Evolutionary conservation across 139 green algal genomes (phyloP).

Genomic region (Klebsormidium nitens): DNA sequence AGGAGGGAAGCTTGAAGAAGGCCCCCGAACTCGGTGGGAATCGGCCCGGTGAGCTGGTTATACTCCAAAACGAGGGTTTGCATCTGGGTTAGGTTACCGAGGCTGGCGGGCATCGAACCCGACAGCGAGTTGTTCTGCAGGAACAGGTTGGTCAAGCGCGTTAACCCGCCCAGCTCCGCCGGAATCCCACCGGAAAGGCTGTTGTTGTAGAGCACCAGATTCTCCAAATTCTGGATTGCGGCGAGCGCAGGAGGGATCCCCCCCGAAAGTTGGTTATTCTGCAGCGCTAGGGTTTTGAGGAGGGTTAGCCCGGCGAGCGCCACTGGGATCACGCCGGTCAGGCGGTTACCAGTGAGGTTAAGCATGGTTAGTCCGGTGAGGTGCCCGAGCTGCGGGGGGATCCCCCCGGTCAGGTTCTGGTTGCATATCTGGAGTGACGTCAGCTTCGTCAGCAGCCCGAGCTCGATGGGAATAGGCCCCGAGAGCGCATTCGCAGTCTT

Average conservation of each 20-base stretch:
- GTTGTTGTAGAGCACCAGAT: neutral
- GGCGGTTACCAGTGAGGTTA: too few relatives aligned
- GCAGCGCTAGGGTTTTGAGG: too few relatives aligned
- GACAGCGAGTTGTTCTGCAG: slow-evolving; percentile 6
- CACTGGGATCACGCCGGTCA: too few relatives aligned
- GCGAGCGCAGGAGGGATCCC: too few relatives aligned
- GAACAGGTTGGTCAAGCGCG: neutral
- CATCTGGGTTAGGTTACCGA: neutral
- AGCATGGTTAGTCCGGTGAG: neutral
- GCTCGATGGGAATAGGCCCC: slow-evolving; percentile 6
- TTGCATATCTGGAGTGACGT: slow-evolving; percentile 4
- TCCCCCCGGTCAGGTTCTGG: slow-evolving; percentile 6
- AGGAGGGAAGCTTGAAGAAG: neutral
- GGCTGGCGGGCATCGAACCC: neutral
- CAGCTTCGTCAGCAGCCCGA: neutral
- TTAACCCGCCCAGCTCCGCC: neutral
- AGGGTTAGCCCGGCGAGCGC: too few relatives aligned
- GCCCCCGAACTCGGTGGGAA: neutral
- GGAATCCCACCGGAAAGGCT: slow-evolving; percentile 1
- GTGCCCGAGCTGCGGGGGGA: neutral
- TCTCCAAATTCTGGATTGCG: too few relatives aligned
- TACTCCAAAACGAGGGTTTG: too few relatives aligned
- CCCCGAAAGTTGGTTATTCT: too few relatives aligned
- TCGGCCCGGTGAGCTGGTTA: neutral
- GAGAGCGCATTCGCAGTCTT: slow-evolving; percentile 12